phyloP scores from a whole-genome alignment of 345 rosid species.

The Eucalyptus shirleyi region DNA sequence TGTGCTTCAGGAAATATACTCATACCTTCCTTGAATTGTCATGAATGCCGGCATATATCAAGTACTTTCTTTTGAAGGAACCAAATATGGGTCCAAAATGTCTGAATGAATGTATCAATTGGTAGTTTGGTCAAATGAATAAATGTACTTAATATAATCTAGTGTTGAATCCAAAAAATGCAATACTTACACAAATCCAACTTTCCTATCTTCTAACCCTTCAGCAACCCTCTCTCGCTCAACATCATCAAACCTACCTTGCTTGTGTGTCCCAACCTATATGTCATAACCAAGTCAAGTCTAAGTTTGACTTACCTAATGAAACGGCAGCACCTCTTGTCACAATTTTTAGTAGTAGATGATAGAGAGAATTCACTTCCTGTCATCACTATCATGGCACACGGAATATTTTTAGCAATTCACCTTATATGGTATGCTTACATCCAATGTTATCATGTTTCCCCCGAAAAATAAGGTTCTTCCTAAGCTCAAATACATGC shows the following conservation, averaged over 20 bases:
- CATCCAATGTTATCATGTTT: not conserved
- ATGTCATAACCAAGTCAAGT: not conserved
- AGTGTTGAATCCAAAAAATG: not conserved
- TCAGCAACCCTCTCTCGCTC: not conserved
- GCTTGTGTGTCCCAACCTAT: not conserved
- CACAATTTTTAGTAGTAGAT: not conserved
- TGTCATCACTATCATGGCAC: not conserved
- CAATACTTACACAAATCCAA: not conserved
- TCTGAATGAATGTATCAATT: not conserved
- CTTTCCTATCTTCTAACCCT: not conserved
- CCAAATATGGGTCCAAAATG: not conserved
- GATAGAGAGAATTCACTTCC: not conserved
- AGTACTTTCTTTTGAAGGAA: not conserved
- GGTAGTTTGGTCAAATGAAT: not conserved
- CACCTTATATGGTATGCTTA: not conserved
- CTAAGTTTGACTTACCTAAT: not conserved
- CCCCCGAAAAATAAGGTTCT: not conserved
- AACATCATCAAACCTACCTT: not conserved
- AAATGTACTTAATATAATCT: no score
- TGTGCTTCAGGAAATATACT: not conserved
- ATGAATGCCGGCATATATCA: not conserved
- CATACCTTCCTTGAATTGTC: not conserved
- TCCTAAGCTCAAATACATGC: not conserved
- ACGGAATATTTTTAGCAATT: no score
- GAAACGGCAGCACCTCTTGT: not conserved